phyloP scores from a whole-genome alignment of 139 green algal species.

The Spirogloea muscicola region DNA sequence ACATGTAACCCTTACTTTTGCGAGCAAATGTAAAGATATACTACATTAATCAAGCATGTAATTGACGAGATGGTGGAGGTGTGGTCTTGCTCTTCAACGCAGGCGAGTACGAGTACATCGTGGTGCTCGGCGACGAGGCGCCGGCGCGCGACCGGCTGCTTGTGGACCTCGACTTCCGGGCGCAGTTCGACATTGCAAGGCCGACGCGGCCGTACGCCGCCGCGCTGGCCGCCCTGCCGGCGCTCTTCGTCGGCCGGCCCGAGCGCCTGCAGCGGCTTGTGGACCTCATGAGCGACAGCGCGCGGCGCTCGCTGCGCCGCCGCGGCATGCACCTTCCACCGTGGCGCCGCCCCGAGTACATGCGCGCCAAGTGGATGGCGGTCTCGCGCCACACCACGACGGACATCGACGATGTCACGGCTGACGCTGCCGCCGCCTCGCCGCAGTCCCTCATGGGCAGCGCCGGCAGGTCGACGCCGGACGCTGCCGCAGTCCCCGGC shows the following conservation, averaged over 20 bases:
- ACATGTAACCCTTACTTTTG: too few relatives aligned
- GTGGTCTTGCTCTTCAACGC: constrained; percentile 1
- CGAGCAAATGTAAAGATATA: too few relatives aligned
- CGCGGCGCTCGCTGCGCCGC: not conserved
- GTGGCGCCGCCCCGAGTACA: constrained; percentile 27
- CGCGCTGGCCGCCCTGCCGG: not conserved
- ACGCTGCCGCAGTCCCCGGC: too few relatives aligned
- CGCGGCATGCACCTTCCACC: constrained; percentile 25
- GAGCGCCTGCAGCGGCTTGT: constrained; percentile 24
- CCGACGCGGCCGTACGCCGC: constrained; percentile 6
- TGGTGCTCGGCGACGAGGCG: not conserved
- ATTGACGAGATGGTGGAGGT: too few relatives aligned
- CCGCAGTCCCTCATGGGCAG: too few relatives aligned
- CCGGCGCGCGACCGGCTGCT: not conserved
- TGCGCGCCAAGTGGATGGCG: constrained; percentile 29
- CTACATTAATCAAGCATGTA: too few relatives aligned
- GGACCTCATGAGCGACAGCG: constrained; percentile 10
- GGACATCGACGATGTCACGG: too few relatives aligned
- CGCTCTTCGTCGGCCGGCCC: constrained; percentile 4
- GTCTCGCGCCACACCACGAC: constrained; percentile 1
- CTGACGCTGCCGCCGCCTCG: too few relatives aligned
- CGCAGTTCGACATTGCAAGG: constrained; percentile 24
- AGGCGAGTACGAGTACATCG: constrained; percentile 34
- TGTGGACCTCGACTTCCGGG: constrained; percentile 31
- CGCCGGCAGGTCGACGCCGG: too few relatives aligned